Evolutionary conservation across 2,329 filamentous ascomycete genomes (phyloP).

Genomic region (Lecanicillium sp.): DNA sequence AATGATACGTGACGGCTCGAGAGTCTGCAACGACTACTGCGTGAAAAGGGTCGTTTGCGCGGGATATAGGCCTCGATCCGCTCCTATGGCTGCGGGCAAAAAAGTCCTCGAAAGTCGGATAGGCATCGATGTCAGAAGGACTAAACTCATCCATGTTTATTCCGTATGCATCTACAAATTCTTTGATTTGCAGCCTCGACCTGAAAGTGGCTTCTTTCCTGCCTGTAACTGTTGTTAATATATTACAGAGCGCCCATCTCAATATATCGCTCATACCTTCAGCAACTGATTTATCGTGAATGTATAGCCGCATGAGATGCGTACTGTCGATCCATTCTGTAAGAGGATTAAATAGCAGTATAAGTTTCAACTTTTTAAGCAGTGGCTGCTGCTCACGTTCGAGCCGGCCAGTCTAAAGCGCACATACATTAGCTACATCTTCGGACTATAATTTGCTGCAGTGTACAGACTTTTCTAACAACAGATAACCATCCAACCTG

Average conservation of each 20-base stretch:
- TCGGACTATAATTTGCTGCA: neutral
- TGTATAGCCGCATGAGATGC: constrained; percentile 24
- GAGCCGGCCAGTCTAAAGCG: constrained; percentile 19
- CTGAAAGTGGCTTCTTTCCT: constrained; percentile 18
- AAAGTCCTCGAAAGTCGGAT: constrained; percentile 28
- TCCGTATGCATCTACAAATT: constrained; percentile 26
- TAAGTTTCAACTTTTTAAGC: constrained; percentile 30
- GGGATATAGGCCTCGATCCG: constrained; percentile 20
- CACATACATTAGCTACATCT: neutral
- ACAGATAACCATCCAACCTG: neutral
- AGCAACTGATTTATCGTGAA: constrained; percentile 25
- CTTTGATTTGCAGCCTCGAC: constrained; percentile 25
- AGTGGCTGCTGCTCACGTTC: constrained; percentile 30
- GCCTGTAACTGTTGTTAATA: constrained; percentile 6
- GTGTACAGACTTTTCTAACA: neutral
- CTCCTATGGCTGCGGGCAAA: constrained; percentile 25
- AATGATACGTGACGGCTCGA: constrained; percentile 26
- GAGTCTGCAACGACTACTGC: constrained; percentile 27
- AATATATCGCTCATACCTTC: constrained; percentile 14
- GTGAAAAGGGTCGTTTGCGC: constrained; percentile 15
- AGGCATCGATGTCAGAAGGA: constrained; percentile 23
- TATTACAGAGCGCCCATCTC: neutral
- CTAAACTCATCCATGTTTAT: constrained; percentile 30
- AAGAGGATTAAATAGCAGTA: constrained; percentile 31
- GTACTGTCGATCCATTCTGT: constrained; percentile 31